Evolutionary conservation across 1,139 yeast genomes (phyloP).

Genomic region (Kurtzmaniella quercitrusa): DNA sequence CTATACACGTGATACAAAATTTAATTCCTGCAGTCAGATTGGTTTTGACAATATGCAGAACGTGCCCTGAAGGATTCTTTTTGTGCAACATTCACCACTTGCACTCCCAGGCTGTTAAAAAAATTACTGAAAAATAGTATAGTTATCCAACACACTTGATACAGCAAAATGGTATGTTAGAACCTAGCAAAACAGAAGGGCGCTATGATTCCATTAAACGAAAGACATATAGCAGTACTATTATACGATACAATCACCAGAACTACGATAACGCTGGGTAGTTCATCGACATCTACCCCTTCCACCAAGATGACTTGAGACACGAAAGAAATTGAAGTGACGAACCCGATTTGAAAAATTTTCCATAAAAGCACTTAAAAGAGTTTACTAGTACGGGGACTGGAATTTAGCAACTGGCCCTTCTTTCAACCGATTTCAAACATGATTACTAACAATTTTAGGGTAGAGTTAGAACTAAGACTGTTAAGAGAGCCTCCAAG

Average conservation of each 20-base stretch:
- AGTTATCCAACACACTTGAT: constrained; percentile 7
- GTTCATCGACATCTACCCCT: background rate
- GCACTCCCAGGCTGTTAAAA: constrained; percentile 1
- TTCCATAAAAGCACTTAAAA: background rate
- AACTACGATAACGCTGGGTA: background rate
- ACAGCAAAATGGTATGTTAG: constrained; percentile 15
- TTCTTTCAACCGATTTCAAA: background rate
- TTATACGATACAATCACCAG: background rate
- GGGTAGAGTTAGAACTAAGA: constrained; percentile 99
- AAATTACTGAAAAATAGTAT: constrained; percentile 4
- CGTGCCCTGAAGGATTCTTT: background rate
- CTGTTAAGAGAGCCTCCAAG: constrained; percentile 99
- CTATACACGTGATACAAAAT: background rate
- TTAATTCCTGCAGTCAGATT: background rate
- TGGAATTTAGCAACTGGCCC: too few relatives aligned
- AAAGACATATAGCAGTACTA: background rate
- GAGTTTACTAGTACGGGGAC: too few relatives aligned
- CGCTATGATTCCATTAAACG: background rate
- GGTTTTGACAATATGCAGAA: background rate
- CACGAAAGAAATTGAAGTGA: background rate
- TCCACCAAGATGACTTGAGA: background rate
- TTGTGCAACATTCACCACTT: constrained; percentile 1
- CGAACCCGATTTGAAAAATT: background rate
- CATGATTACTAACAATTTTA: constrained; percentile 33
- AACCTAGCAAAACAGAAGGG: background rate